These are phyloP conservation scores for Chlamydomonas incerta DNA, from an alignment of 139 green algal species.

Conservation along the genomic window DNA sequence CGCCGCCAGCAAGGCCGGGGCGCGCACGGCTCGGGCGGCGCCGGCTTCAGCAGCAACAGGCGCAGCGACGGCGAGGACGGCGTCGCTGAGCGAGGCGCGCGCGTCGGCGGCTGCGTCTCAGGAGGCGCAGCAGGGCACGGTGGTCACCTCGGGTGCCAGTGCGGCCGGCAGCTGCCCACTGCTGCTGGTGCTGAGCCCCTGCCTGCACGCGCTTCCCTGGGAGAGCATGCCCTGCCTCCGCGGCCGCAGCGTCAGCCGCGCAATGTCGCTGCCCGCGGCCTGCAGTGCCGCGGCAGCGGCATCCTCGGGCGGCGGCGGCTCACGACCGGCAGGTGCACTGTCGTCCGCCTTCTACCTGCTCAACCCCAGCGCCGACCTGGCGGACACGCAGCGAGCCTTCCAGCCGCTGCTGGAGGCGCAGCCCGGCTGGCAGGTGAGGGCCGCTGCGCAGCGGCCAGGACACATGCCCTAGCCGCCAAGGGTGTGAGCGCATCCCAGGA, in stretches of 20 bases:
- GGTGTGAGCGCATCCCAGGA: too few relatives aligned
- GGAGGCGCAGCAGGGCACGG: too few relatives aligned
- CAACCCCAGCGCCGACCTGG: constrained; percentile 90
- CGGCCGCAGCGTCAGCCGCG: constrained; percentile 58
- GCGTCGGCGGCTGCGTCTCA: too few relatives aligned
- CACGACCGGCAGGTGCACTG: too few relatives aligned
- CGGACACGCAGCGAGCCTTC: constrained; percentile 83
- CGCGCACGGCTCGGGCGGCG: too few relatives aligned
- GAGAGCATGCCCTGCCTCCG: constrained; percentile 71
- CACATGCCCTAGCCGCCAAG: too few relatives aligned
- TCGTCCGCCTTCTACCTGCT: constrained; percentile 81
- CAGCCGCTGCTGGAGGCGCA: constrained; percentile 74
- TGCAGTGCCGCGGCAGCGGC: background rate
- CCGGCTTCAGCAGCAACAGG: too few relatives aligned
- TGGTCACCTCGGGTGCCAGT: background rate
- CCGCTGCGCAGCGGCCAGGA: too few relatives aligned
- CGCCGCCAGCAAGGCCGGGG: background rate
- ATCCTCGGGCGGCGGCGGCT: background rate
- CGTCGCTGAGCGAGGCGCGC: too few relatives aligned
- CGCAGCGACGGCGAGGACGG: too few relatives aligned
- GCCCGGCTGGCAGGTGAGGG: constrained; percentile 75
- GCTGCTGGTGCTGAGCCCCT: constrained; percentile 70
- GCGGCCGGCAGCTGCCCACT: constrained; percentile 38
- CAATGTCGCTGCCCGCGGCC: constrained; percentile 59
- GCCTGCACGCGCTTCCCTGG: constrained; percentile 82